Evolutionary conservation across 306 rosid genomes (phyloP).

Genomic region (Prunus mume): DNA sequence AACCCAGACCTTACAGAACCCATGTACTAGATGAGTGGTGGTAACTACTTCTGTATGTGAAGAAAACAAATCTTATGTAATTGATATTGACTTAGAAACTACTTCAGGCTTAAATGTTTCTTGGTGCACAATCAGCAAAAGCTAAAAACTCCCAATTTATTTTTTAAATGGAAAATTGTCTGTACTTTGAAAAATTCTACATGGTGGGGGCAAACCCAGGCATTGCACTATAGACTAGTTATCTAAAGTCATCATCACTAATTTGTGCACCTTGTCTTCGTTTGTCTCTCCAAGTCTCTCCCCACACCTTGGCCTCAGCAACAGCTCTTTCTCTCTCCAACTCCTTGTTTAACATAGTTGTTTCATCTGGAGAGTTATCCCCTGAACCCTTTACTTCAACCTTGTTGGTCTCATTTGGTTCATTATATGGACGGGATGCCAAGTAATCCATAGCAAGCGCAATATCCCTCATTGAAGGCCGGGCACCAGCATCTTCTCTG

Average conservation of each 20-base stretch:
- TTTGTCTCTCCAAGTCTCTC: constrained; percentile 68
- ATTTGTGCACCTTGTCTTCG: constrained; percentile 50
- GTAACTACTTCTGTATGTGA: not conserved
- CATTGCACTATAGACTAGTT: not conserved
- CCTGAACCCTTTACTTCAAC: constrained; percentile 46
- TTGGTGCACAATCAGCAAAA: not conserved
- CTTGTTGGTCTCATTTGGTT: constrained; percentile 28
- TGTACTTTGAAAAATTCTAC: not conserved
- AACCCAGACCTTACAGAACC: not conserved
- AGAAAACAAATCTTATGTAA: not conserved
- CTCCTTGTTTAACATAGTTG: constrained; percentile 50
- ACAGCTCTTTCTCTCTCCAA: constrained; percentile 65
- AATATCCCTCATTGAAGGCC: constrained; percentile 74
- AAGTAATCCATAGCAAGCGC: constrained; percentile 60
- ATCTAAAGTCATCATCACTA: constrained; percentile 38
- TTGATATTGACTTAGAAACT: not conserved
- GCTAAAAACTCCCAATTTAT: not conserved
- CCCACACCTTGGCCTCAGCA: constrained; percentile 86
- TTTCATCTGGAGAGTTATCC: constrained; percentile 61
- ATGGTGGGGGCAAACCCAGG: not conserved
- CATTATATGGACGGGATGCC: constrained; percentile 46
- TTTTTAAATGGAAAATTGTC: not conserved
- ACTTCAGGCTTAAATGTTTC: not conserved
- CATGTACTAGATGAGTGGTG: not conserved
- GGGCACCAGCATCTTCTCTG: constrained; percentile 58